Percentiles rank a stretch among this genome's conserved stretches.
Evolutionary conservation across 306 rosid genomes (phyloP).

Genomic region (Cucumis hystrix): DNA sequence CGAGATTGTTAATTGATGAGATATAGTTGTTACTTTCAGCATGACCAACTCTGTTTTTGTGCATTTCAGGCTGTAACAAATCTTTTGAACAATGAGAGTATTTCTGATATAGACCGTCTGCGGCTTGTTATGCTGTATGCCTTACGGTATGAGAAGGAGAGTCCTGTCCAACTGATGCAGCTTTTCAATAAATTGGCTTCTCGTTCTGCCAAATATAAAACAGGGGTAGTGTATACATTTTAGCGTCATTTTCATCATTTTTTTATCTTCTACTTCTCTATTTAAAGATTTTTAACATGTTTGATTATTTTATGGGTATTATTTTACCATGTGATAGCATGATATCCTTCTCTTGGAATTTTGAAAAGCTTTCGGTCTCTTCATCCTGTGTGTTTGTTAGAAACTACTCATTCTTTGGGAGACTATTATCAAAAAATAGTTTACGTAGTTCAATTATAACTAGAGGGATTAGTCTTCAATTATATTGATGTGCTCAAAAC

Average conservation of each 20-base stretch:
- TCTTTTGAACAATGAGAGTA: constrained; percentile 56
- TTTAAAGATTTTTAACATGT: neutral
- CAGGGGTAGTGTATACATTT: constrained; percentile 42
- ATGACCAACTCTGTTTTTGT: constrained; percentile 13
- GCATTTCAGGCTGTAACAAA: constrained; percentile 66
- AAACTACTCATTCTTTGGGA: neutral
- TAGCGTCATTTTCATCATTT: neutral
- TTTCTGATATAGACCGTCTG: constrained; percentile 61
- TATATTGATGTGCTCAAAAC: constrained; percentile 22
- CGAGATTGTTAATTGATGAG: constrained; percentile 5
- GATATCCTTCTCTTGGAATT: neutral
- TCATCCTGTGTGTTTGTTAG: neutral
- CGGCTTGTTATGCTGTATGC: constrained; percentile 89
- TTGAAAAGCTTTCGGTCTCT: neutral
- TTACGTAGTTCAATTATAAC: neutral
- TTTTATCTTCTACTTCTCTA: neutral
- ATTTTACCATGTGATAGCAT: neutral
- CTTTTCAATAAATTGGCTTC: constrained; percentile 72
- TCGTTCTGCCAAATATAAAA: constrained; percentile 57
- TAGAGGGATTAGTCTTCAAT: constrained; percentile 8
- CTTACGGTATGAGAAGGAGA: constrained; percentile 86
- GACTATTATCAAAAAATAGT: neutral
- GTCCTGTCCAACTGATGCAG: constrained; percentile 87
- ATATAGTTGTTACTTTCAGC: neutral
- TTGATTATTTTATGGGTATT: neutral